Percentiles rank a stretch among this genome's conserved stretches.
Conservation (phyloP, 2,329 filamentous ascomycete genomes). For the Neonectria magnoliae region DNA sequence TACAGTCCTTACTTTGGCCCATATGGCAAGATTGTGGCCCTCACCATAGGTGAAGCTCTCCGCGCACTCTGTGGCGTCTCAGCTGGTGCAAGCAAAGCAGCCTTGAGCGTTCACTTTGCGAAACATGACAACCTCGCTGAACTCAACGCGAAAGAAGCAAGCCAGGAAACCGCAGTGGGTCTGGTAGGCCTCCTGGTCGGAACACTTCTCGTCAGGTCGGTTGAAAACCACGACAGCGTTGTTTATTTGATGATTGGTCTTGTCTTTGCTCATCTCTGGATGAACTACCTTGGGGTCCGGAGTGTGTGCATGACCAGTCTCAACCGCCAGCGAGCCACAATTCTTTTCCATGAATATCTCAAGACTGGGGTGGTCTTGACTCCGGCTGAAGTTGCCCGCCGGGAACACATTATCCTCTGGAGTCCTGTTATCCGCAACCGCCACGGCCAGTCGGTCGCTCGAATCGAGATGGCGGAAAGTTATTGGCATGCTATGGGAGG, state of each 20-base stretch:
- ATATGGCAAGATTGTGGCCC: slow-evolving; percentile 58
- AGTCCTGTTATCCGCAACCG: slow-evolving; percentile 44
- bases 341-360: slow-evolving; percentile 74
- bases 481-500: slow-evolving; percentile 52
- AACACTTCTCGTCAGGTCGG: slow-evolving; percentile 79
- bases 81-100: slow-evolving; percentile 89
- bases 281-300: slow-evolving; percentile 87
- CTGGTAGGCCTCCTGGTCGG: slow-evolving; percentile 88
- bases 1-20: slow-evolving; percentile 77
- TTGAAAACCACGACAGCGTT: slow-evolving; percentile 77
- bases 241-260: slow-evolving; percentile 78
- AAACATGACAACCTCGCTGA: slow-evolving; percentile 88
- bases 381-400: slow-evolving; percentile 72
- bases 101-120: slow-evolving; percentile 91
- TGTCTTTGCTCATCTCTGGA: slow-evolving; percentile 79
- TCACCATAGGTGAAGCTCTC: slow-evolving; percentile 62
- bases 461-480: slow-evolving; percentile 54
- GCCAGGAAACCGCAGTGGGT: slow-evolving; percentile 93
- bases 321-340: slow-evolving; percentile 86
- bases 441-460: slow-evolving; percentile 39
- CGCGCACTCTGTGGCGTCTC: slow-evolving; percentile 85
- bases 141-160: slow-evolving; percentile 93
- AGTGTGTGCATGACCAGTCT: slow-evolving; percentile 85
- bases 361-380: slow-evolving; percentile 62
- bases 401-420: slow-evolving; percentile 70